Percentiles rank a stretch among this genome's conserved stretches.
phyloP scores from a whole-genome alignment of 768 basidiomycete species.

The Daedalea quercina region DNA sequence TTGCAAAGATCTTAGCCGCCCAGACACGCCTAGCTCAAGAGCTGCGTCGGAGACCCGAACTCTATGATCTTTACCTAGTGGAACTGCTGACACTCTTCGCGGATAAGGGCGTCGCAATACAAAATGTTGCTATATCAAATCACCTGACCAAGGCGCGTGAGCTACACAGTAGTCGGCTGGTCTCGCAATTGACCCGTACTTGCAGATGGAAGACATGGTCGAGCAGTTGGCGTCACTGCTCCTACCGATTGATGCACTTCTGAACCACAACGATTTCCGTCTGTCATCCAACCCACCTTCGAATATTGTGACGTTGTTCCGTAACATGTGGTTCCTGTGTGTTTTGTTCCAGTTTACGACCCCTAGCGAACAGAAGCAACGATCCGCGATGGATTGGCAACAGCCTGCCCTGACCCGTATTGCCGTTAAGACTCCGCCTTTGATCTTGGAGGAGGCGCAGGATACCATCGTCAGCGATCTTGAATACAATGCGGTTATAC shows the following conservation, averaged over 20 bases:
- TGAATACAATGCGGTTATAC: slow-evolving; percentile 87
- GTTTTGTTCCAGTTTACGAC: slow-evolving; percentile 78
- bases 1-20: slow-evolving; percentile 70
- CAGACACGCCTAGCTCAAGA: slow-evolving; percentile 87
- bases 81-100: slow-evolving; percentile 82
- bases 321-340: slow-evolving; percentile 93
- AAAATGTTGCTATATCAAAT: slow-evolving; percentile 66
- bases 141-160: slow-evolving; percentile 63
- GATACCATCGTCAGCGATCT: slow-evolving; percentile 84
- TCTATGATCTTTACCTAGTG: slow-evolving; percentile 73
- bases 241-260: slow-evolving; percentile 84
- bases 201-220: slow-evolving; percentile 74
- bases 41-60: slow-evolving; percentile 62
- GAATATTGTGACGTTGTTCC: slow-evolving; percentile 70
- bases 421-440: slow-evolving; percentile 78
- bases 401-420: slow-evolving; percentile 70
- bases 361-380: slow-evolving; percentile 40
- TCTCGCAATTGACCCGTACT: not conserved
- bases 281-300: slow-evolving; percentile 48
- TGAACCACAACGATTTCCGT: slow-evolving; percentile 63
- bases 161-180: slow-evolving; percentile 4
- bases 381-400: slow-evolving; percentile 72
- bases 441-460: slow-evolving; percentile 75
- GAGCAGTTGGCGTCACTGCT: slow-evolving; percentile 84
- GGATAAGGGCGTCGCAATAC: slow-evolving; percentile 88